phyloP scores from a whole-genome alignment of 495 filamentous ascomycete species.

The Chaetomium fimeti region DNA sequence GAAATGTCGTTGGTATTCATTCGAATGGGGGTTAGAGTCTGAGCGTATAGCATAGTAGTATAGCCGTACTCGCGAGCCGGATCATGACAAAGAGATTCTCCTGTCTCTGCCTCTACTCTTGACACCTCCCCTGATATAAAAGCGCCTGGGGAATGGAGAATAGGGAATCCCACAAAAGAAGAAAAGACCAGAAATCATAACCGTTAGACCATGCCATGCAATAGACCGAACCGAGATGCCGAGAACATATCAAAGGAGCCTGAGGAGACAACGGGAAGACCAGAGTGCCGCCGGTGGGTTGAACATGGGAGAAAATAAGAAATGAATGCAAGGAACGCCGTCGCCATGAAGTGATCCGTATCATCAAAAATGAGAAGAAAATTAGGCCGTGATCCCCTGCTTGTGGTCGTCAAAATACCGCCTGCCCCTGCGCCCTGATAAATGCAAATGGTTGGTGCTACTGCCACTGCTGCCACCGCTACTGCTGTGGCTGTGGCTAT shows the following conservation, averaged over 20 bases:
- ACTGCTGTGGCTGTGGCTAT: slow-evolving; percentile 2
- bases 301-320: background rate
- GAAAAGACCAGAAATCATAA: background rate
- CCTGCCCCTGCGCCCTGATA: slow-evolving; percentile 23
- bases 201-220: background rate
- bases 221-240: background rate
- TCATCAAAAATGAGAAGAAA: background rate
- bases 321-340: background rate
- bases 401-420: slow-evolving; percentile 21
- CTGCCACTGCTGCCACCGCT: slow-evolving; percentile 5
- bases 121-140: background rate
- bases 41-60: background rate
- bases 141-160: background rate
- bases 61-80: background rate
- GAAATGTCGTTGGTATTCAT: background rate
- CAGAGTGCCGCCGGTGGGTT: background rate
- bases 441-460: slow-evolving; percentile 24
- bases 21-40: background rate
- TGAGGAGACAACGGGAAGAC: background rate
- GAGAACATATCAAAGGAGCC: background rate
- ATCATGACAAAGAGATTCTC: background rate
- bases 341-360: background rate
- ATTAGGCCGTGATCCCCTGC: slow-evolving; percentile 27
- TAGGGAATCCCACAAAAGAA: background rate
- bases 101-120: background rate